A percentile compares a stretch with the other conserved stretches of the same genome.
Evolutionary conservation across 2,329 filamentous ascomycete genomes (phyloP).

Genomic region (Colletotrichum lini): DNA sequence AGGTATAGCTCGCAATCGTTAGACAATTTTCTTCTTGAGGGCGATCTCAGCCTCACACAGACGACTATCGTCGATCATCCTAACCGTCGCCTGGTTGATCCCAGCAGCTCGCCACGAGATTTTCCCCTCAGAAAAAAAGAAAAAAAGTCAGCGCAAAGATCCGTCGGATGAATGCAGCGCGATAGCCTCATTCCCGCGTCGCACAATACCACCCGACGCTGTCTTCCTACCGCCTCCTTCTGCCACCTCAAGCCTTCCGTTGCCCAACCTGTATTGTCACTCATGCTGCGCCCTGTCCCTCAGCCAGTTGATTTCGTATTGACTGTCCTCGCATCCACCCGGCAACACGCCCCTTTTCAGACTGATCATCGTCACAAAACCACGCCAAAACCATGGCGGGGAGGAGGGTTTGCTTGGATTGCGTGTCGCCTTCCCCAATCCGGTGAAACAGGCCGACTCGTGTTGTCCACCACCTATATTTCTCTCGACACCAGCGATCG

Average conservation of each 20-base stretch:
- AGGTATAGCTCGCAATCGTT: conserved; percentile 23
- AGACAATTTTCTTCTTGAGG: conserved; percentile 23
- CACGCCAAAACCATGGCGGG: conserved; percentile 3
- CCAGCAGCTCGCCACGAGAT: conserved; percentile 32
- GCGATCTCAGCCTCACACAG: conserved; percentile 39
- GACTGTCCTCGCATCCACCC: not conserved
- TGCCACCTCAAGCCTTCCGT: conserved; percentile 25
- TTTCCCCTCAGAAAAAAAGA: conserved; percentile 11
- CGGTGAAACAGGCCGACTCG: conserved; percentile 39
- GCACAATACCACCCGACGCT: conserved; percentile 11
- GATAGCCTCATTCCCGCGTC: conserved; percentile 30
- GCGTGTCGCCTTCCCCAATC: conserved; percentile 20
- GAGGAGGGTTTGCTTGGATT: conserved; percentile 2
- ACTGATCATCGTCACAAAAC: conserved; percentile 17
- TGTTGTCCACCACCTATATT: conserved; percentile 19
- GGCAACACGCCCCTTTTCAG: not conserved
- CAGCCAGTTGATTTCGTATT: not conserved
- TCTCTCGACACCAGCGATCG: conserved; percentile 12
- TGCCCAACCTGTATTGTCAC: conserved; percentile 8
- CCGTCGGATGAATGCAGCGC: conserved; percentile 6
- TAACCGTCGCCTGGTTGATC: conserved; percentile 34
- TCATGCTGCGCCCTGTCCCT: conserved; percentile 12
- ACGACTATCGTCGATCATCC: conserved; percentile 38
- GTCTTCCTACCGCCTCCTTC: conserved; percentile 4
- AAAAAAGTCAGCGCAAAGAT: conserved; percentile 24